phyloP scores from a whole-genome alignment of 2,329 filamentous ascomycete species.

The Neoscytalidium dimidiatum region DNA sequence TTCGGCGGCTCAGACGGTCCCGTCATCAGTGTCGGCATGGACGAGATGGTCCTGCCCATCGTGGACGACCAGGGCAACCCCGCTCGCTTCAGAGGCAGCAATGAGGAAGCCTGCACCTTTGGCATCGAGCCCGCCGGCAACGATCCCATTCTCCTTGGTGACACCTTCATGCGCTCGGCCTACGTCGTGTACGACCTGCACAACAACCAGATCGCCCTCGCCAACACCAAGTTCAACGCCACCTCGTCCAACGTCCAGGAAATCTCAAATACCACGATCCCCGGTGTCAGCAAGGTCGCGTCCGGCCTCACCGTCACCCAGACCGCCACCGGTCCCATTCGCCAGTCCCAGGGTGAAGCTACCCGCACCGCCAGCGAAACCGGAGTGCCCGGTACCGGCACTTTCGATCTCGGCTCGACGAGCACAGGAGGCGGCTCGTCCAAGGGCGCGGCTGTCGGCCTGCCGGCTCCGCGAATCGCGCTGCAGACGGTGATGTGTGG shows the following conservation, averaged over 20 bases:
- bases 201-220: constrained; percentile 17
- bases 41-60: constrained; percentile 14
- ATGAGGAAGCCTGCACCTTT: constrained; percentile 3
- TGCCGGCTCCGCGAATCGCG: constrained; percentile 1
- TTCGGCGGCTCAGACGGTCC: constrained; percentile 16
- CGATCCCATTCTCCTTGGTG: constrained; percentile 52
- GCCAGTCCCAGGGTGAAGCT: neutral
- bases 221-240: constrained; percentile 14
- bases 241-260: constrained; percentile 68
- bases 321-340: constrained; percentile 15
- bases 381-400: neutral
- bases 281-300: constrained; percentile 1
- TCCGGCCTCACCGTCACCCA: constrained; percentile 10
- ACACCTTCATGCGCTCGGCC: constrained; percentile 73
- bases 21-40: constrained; percentile 1
- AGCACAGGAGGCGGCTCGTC: neutral
- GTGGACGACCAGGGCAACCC: neutral
- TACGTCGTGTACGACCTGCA: constrained; percentile 66
- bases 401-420: constrained; percentile 13
- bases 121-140: constrained; percentile 15
- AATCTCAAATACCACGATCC: constrained; percentile 16
- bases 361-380: neutral
- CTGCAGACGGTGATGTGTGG: constrained; percentile 11
- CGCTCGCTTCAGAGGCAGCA: neutral
- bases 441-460: neutral